Evolutionary conservation across 345 rosid species (phyloP), one percentile per base, ranked within the genome.

Genomic region (Syzygium aqueum): DNA sequence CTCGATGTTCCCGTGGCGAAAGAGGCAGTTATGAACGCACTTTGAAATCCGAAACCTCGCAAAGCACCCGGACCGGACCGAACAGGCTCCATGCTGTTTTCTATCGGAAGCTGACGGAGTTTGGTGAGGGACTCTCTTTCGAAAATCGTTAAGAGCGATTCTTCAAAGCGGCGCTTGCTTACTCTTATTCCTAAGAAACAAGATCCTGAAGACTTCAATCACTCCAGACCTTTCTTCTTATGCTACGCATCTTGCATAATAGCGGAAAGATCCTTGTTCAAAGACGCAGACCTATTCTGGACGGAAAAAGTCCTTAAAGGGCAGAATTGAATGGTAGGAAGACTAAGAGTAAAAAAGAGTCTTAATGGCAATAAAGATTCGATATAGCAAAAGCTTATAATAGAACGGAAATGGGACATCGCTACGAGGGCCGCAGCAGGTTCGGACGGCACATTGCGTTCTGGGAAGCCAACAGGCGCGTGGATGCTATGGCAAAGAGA

Each of bases 241-340:
- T 61, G 33, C 13, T 13, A n/a, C 73, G 33, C 73, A 61, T 61
- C 73, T n/a, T n/a, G 7, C 73, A 15, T n/a, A 1, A 61, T 61
- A n/a, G 67, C 0, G 33, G 0, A n/a, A n/a, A 0, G 73, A 30
- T 14, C 16, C 37, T 61, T 0, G 40, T 63, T 28, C 21, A 11
- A 63, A 63, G 37, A 28, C 21, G 11, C 21, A 28, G 37, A 63
- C 77, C 21, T 63, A 28, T 15, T 28, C 77, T 7, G 21, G 21
- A 63, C 28, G 78, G 78, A 30, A 21, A 16, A 16, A 67, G 0
- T 30, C 78, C 78, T 67, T 67, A 8, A 2, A 9, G 25, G 25
- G 46, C 46, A 67, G 11, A 33, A 67, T 19, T 2, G 22, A 67
- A 8, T 33, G 49, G 14, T 11, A 5, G 80, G 80, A 33, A 67